A percentile compares a stretch with the other conserved stretches of the same genome.
phyloP scores from a whole-genome alignment of 1,139 yeast species.

The Saccharomycopsis hybrid region DNA sequence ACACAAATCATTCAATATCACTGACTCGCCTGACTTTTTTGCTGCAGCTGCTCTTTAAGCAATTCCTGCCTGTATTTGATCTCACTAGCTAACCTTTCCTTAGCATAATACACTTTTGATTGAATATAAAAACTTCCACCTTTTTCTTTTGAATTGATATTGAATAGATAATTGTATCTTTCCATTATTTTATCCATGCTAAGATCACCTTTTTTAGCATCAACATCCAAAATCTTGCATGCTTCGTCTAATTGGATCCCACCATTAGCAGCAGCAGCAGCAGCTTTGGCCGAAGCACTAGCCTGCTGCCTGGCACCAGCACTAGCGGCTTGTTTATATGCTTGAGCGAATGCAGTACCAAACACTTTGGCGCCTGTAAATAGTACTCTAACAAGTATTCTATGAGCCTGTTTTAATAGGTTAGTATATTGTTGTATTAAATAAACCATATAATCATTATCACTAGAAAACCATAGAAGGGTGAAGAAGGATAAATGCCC shows the following conservation, averaged over 20 bases:
- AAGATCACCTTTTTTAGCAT: conserved; percentile 42
- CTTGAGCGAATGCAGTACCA: conserved; percentile 95
- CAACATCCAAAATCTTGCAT: conserved; percentile 81
- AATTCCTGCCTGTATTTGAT: conserved; percentile 36
- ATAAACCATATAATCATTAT: too few relatives aligned
- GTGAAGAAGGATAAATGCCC: too few relatives aligned
- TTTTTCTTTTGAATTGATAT: conserved; percentile 84
- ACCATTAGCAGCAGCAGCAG: conserved; percentile 56
- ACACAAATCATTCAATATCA: too few relatives aligned
- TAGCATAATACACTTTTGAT: conserved; percentile 84
- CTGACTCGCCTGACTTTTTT: not conserved
- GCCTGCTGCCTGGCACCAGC: conserved; percentile 70
- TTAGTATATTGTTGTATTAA: too few relatives aligned
- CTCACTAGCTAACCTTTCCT: conserved; percentile 56
- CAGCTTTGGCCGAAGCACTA: conserved; percentile 41
- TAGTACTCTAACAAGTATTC: conserved; percentile 81
- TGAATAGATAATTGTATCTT: conserved; percentile 77
- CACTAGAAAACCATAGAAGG: too few relatives aligned
- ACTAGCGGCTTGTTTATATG: conserved; percentile 93
- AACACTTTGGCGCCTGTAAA: conserved; percentile 94
- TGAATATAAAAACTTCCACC: conserved; percentile 92
- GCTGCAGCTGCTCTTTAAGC: conserved; percentile 22
- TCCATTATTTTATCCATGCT: conserved; percentile 57
- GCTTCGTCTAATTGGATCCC: conserved; percentile 89
- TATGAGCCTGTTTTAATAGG: conserved; percentile 56